A percentile compares a stretch with the other conserved stretches of the same genome.
These are phyloP conservation scores for Clarkia xantiana DNA, from an alignment of 345 rosid species.

Conservation along the genomic window DNA sequence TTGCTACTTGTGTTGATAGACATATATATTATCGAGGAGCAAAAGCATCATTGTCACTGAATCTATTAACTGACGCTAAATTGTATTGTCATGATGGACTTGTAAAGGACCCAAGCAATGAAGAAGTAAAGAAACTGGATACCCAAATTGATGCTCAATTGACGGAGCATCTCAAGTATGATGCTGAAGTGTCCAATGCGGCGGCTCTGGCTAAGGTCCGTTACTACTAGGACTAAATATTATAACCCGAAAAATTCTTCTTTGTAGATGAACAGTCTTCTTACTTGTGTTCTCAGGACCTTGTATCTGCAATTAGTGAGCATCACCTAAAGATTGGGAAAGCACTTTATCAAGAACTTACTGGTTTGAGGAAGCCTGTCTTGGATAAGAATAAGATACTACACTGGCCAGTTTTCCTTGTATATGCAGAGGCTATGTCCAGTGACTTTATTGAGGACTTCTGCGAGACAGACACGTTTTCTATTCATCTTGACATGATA, in stretches of 20 bases:
- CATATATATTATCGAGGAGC: slow-evolving; percentile 81
- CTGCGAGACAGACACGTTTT: slow-evolving; percentile 71
- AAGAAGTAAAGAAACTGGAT: slow-evolving; percentile 52
- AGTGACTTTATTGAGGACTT: slow-evolving; percentile 87
- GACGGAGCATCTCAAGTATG: slow-evolving; percentile 36
- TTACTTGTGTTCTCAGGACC: slow-evolving; percentile 21
- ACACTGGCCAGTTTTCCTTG: slow-evolving; percentile 84
- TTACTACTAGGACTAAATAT: slow-evolving; percentile 4
- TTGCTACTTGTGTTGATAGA: slow-evolving; percentile 19
- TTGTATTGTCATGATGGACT: slow-evolving; percentile 41
- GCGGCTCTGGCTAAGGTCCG: slow-evolving; percentile 60
- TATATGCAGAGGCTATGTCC: slow-evolving; percentile 84
- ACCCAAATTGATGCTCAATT: slow-evolving; percentile 39
- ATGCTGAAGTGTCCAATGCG: slow-evolving; percentile 48
- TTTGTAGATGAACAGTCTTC: not conserved
- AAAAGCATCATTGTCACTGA: slow-evolving; percentile 56
- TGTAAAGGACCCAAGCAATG: slow-evolving; percentile 43
- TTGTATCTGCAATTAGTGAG: slow-evolving; percentile 49
- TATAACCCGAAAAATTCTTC: not conserved
- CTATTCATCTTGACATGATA: slow-evolving; percentile 77
- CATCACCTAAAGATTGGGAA: slow-evolving; percentile 70
- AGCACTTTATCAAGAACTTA: slow-evolving; percentile 60
- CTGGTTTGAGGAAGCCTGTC: slow-evolving; percentile 58
- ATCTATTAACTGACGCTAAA: slow-evolving; percentile 51
- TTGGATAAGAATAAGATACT: slow-evolving; percentile 58